These are phyloP conservation scores for Veloboletus limbatus DNA, from an alignment of 1,284 basidiomycete genomes.

Conservation along the genomic window DNA sequence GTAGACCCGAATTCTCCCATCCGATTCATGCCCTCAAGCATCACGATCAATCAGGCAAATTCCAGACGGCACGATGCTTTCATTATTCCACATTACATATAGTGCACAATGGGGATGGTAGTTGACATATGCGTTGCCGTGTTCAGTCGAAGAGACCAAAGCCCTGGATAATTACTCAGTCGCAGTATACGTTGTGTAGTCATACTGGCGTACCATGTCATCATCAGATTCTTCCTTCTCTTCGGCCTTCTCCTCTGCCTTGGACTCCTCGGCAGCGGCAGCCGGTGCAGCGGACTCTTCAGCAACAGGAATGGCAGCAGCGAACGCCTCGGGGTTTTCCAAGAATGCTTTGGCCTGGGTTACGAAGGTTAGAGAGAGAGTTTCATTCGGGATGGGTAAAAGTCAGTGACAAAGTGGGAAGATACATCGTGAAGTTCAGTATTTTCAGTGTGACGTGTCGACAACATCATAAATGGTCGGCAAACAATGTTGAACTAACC, in stretches of 20 bases:
- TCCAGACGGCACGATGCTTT: slow-evolving; percentile 11
- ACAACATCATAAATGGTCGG: slow-evolving; percentile 36
- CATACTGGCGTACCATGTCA: slow-evolving; percentile 58
- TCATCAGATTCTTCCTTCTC: slow-evolving; percentile 65
- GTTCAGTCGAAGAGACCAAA: slow-evolving; percentile 85
- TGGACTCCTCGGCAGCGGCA: slow-evolving; percentile 53
- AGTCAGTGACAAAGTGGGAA: slow-evolving; percentile 29
- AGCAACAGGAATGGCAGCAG: slow-evolving; percentile 66
- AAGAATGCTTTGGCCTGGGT: slow-evolving; percentile 90
- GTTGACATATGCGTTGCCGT: slow-evolving; percentile 11
- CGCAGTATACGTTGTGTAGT: not conserved
- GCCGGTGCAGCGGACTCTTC: slow-evolving; percentile 48
- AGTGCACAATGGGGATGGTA: slow-evolving; percentile 15
- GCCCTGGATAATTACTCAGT: slow-evolving; percentile 44
- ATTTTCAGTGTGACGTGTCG: slow-evolving; percentile 77
- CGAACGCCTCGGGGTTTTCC: slow-evolving; percentile 96
- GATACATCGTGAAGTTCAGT: slow-evolving; percentile 57
- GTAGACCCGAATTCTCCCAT: no score
- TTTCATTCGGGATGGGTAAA: slow-evolving; percentile 11
- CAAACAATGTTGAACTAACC: slow-evolving; percentile 47
- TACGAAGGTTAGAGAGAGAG: slow-evolving; percentile 29
- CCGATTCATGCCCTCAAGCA: slow-evolving; percentile 1
- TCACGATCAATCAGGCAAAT: not conserved
- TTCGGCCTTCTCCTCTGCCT: slow-evolving; percentile 69
- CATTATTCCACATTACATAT: slow-evolving; percentile 25